Evolutionary conservation across 2,329 filamentous ascomycete species (phyloP).

Genomic region (Cladosporium sp.): DNA sequence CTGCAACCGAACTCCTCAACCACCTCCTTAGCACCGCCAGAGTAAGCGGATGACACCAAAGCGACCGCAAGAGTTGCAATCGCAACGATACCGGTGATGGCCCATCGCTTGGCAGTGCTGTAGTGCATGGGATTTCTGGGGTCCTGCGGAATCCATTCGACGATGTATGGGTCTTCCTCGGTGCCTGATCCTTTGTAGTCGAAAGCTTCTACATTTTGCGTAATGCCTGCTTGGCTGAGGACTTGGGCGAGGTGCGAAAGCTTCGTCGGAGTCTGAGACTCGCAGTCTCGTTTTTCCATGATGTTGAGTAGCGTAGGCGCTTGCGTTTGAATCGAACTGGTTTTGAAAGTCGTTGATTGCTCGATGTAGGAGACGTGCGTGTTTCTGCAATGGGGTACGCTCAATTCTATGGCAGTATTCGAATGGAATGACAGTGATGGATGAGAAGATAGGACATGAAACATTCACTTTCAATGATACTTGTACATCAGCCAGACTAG

Average conservation of each 20-base stretch:
- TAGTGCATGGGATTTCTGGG: conserved; percentile 67
- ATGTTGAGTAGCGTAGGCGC: background rate
- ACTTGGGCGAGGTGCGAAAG: conserved; percentile 36
- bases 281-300: conserved; percentile 35
- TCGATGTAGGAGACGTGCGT: background rate
- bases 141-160: conserved; percentile 68
- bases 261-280: conserved; percentile 30
- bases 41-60: conserved; percentile 70
- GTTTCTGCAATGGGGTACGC: background rate
- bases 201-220: conserved; percentile 36
- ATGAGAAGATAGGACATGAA: background rate
- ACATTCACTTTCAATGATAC: background rate
- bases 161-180: conserved; percentile 63
- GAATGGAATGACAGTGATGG: background rate
- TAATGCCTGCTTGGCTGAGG: conserved; percentile 36
- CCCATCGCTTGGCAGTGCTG: conserved; percentile 61
- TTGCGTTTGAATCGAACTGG: background rate
- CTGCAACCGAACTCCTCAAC: conserved; percentile 55
- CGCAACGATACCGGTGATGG: conserved; percentile 62
- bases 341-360: background rate
- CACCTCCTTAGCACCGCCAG: conserved; percentile 58
- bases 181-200: conserved; percentile 55
- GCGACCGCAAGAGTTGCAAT: conserved; percentile 67
- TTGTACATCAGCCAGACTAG: background rate
- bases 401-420: background rate